Evolutionary conservation across 1,139 yeast genomes (phyloP), one percentile per base, ranked within the genome.

Genomic region (Nakaseomyces delphensis): DNA sequence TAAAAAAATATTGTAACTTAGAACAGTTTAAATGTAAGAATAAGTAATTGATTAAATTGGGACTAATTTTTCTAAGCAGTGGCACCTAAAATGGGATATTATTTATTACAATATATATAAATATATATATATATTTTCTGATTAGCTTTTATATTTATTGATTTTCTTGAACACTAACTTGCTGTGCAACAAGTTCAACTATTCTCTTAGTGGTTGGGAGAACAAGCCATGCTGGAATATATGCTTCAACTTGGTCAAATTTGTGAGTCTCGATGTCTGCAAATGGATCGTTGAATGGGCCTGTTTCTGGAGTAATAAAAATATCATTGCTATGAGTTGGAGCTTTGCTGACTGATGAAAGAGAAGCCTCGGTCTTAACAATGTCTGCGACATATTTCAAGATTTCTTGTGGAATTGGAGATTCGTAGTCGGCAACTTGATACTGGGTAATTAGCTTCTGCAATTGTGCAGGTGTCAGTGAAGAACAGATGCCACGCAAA

Each of bases 161-260:
- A 33, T 49, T 47, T 40, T 57, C 65, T 48, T 62, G 65, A 7
- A 66, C 68, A 38, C 66, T 59, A 13, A 89, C 93, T 59, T 81
- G 82, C 65, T 77, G 79, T 8, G 96, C 91, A 28, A 91, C 95
- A 55, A 91, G 71, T 61, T 87, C 96, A 35, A 89, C 86, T 43
- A 91, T 79, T 63, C 93, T 74, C 68, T 94, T 83, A 39, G 93
- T 80, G 31, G 77, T 81, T 37, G 97, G 97, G 51, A 87, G 77
- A 52, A 83, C 85, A 65, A 89, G 70, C 86, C 94, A 84, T 2
- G 95, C 93, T 33, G 99, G 99, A 48, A 93, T 94, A 59, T 89
- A 91, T 1, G 96, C 95, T 66, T 91, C 97, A 41, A 93, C 89
- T 59, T 87, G 76, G 45, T 85, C 78, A 64, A 91, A 80, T 43